phyloP scores from a whole-genome alignment of 2,329 filamentous ascomycete species.

The Pseudogymnoascus sp. region DNA sequence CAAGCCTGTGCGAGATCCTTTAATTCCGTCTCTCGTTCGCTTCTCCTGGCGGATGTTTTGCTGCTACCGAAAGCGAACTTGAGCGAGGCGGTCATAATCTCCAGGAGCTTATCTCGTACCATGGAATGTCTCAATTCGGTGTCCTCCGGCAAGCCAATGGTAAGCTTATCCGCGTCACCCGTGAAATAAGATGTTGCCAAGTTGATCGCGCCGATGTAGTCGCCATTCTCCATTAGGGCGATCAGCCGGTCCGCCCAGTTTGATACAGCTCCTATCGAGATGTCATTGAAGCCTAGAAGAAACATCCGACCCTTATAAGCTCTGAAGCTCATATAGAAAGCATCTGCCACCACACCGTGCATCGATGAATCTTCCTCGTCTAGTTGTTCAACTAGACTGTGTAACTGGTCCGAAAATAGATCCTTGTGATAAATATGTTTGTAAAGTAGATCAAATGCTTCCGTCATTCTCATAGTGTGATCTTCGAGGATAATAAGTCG shows the following conservation, averaged over 20 bases:
- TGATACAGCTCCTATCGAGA: constrained; percentile 82
- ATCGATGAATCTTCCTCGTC: constrained; percentile 81
- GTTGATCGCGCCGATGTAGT: constrained; percentile 85
- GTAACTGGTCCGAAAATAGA: constrained; percentile 80
- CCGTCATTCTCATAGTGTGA: constrained; percentile 77
- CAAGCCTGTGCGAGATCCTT: constrained; percentile 74
- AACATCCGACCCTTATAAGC: constrained; percentile 92
- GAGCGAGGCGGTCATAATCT: constrained; percentile 87
- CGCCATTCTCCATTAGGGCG: constrained; percentile 92
- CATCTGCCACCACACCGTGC: constrained; percentile 94
- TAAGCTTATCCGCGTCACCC: constrained; percentile 86
- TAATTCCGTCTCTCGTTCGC: constrained; percentile 44
- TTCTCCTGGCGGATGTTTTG: constrained; percentile 40
- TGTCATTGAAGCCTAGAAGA: constrained; percentile 84
- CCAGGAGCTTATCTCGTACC: constrained; percentile 79
- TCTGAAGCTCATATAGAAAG: constrained; percentile 96
- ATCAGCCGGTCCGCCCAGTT: constrained; percentile 96
- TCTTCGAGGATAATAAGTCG: constrained; percentile 89
- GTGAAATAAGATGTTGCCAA: constrained; percentile 88
- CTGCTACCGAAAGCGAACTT: constrained; percentile 75
- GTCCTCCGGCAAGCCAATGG: constrained; percentile 86
- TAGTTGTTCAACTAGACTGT: constrained; percentile 74
- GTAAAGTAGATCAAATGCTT: constrained; percentile 84
- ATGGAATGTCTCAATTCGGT: constrained; percentile 64
- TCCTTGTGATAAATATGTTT: constrained; percentile 90